Evolutionary conservation across 176 grass and related monocot species (phyloP).

Genomic region (Hordeum marinum): DNA sequence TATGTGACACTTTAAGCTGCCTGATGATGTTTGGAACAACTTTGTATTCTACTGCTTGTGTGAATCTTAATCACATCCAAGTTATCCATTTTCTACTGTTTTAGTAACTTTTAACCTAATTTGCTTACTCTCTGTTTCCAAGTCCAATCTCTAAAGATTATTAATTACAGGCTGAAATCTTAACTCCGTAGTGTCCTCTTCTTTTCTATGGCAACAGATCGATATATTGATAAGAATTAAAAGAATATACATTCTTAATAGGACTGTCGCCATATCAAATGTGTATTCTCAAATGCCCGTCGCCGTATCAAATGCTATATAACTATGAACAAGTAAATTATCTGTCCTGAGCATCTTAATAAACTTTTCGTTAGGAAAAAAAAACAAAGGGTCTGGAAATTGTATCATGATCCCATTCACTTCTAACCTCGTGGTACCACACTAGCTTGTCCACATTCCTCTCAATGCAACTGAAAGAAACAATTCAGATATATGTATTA

Average conservation of each 20-base stretch:
- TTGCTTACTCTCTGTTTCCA: not conserved
- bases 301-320: not conserved
- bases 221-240: not conserved
- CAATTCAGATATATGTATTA: not conserved
- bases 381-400: not conserved
- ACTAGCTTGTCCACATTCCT: not conserved
- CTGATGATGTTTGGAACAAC: not conserved
- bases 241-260: not conserved
- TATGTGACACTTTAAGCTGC: not conserved
- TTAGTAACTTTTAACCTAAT: not conserved
- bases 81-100: not conserved
- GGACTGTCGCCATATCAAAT: not conserved
- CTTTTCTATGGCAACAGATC: not conserved
- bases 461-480: not conserved
- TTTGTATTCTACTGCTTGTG: not conserved
- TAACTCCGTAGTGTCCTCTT: not conserved
- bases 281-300: not conserved
- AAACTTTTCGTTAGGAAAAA: not conserved
- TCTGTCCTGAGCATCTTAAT: not conserved
- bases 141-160: not conserved
- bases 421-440: not conserved
- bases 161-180: not conserved
- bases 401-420: not conserved
- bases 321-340: conserved; percentile 5
- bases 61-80: not conserved